phyloP scores from a whole-genome alignment of 352 stramenopile genomes.

The Phytophthora fragariae region DNA sequence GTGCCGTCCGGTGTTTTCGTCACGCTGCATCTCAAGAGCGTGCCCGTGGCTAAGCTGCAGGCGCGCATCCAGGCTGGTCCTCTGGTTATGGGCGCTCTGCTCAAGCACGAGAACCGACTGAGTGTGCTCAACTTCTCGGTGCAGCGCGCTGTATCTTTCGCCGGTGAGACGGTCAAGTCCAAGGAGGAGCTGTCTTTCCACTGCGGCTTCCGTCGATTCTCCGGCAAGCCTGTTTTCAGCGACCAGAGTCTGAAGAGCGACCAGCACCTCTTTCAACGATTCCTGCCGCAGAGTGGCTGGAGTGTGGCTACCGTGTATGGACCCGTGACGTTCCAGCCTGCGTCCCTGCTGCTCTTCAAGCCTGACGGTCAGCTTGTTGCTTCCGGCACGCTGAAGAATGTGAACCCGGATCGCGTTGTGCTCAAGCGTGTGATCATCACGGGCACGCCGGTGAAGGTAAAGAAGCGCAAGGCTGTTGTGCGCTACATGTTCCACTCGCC shows the following conservation, averaged over 20 bases:
- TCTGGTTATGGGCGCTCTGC: constrained; percentile 85
- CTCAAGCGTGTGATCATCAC: constrained; percentile 98
- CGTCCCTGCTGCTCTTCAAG: constrained; percentile 96
- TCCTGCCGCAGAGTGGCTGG: constrained; percentile 92
- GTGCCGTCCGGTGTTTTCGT: constrained; percentile 95
- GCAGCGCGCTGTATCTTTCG: constrained; percentile 77
- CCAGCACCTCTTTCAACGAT: constrained; percentile 99
- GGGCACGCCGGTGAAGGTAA: constrained; percentile 98
- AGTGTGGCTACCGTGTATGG: constrained; percentile 92
- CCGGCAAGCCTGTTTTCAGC: constrained; percentile 95
- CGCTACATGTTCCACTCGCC: constrained; percentile 99
- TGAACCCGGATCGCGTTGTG: constrained; percentile 98
- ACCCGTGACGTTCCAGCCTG: constrained; percentile 97
- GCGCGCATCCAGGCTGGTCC: constrained; percentile 65
- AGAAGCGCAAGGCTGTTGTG: constrained; percentile 98
- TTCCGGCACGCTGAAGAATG: constrained; percentile 94
- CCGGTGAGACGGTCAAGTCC: constrained; percentile 93
- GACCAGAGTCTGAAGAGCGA: constrained; percentile 99
- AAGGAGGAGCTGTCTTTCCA: constrained; percentile 97
- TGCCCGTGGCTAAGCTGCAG: constrained; percentile 65
- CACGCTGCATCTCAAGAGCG: constrained; percentile 83
- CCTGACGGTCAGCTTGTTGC: constrained; percentile 88
- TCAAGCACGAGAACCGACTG: constrained; percentile 98
- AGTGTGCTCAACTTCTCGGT: constrained; percentile 98
- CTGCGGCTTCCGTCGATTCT: constrained; percentile 96